Base-by-base conservation (phyloP, 2,329 filamentous ascomycete genomes). In the Rutstroemia sp. region DNA sequence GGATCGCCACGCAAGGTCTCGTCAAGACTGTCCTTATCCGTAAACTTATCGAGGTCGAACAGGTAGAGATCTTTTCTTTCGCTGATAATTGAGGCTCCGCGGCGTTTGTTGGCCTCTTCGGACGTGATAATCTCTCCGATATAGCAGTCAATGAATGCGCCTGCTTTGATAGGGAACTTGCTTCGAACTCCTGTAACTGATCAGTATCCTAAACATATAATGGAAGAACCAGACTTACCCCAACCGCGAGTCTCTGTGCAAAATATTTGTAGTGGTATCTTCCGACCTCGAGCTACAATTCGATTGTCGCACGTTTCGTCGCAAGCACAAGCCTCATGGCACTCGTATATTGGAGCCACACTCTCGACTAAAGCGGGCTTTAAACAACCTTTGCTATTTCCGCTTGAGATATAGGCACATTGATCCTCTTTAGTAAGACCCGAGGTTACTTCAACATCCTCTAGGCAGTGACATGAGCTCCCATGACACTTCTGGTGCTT, bases 1-100 rank as follows among this genome's bases (percentile, higher is more conserved):
- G 82, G 77, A 5, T 78, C 73, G 0, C 77, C 79, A 3, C 76
- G 74, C 0, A 87, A 75, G 1, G 81, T 74, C n/a, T 74, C 72
- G 58, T 86, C 81, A 9, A 77, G 72, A 1, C 79, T 82, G 5
- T 76, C 63, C 0, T 76, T 72, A 54, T 87, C 79, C 0, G 76
- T 80, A 67, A 92, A 92, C 67, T 94, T 94, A 74, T 95, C 90
- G 1, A 95, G 80, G 1, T 80, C 83, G 69, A 92, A 94, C 1
- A 94, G 78, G 63, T 94, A 94, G 0, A 87, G 83, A 21, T 88
- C 84, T 64, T 92, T 92, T n/a, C 77, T 77, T 58, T 81, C 76
- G 0, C 79, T 78, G 2, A 80, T 71, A 30, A 75, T 74, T 2
- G 82, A 79, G 0, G 74, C 71, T 1, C 74, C 73, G 6, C 88